A percentile compares a stretch with the other conserved stretches of the same genome.
These are phyloP conservation scores for Fonsecaea nubica DNA, from an alignment of 2,329 filamentous ascomycete genomes.

Conservation along the genomic window DNA sequence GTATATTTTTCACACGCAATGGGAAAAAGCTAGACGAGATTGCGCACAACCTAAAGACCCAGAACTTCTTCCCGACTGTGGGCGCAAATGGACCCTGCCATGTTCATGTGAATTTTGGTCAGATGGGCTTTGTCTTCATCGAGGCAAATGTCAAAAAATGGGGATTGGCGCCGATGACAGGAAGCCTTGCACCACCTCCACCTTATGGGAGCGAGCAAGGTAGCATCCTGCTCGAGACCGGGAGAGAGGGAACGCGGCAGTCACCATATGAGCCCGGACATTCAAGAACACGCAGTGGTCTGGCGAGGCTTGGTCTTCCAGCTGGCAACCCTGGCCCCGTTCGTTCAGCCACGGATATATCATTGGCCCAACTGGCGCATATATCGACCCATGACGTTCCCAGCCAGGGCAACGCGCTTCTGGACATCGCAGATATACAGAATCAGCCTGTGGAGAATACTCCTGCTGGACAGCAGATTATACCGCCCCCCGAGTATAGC, in stretches of 20 bases:
- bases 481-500: slow-evolving; percentile 74
- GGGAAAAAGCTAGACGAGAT: slow-evolving; percentile 97
- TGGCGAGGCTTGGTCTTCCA: slow-evolving; percentile 73
- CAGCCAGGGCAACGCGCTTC: slow-evolving; percentile 70
- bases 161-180: slow-evolving; percentile 94
- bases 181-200: slow-evolving; percentile 90
- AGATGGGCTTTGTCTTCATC: slow-evolving; percentile 98
- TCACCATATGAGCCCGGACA: slow-evolving; percentile 66
- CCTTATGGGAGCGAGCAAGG: slow-evolving; percentile 97
- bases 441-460: slow-evolving; percentile 39
- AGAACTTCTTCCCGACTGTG: slow-evolving; percentile 98
- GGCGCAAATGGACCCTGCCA: slow-evolving; percentile 92
- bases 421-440: slow-evolving; percentile 49
- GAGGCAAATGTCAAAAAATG: slow-evolving; percentile 99
- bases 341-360: slow-evolving; percentile 93
- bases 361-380: slow-evolving; percentile 81
- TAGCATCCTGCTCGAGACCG: slow-evolving; percentile 90
- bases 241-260: slow-evolving; percentile 62
- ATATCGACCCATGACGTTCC: slow-evolving; percentile 66
- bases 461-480: slow-evolving; percentile 62
- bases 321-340: slow-evolving; percentile 82
- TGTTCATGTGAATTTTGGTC: slow-evolving; percentile 96
- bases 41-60: slow-evolving; percentile 86
- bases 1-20: slow-evolving; percentile 97
- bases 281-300: slow-evolving; percentile 76